A percentile compares a stretch with the other conserved stretches of the same genome.
Evolutionary conservation across 192 early-diverging fungal species (phyloP).

Genomic region (Backusella tarrabulga): DNA sequence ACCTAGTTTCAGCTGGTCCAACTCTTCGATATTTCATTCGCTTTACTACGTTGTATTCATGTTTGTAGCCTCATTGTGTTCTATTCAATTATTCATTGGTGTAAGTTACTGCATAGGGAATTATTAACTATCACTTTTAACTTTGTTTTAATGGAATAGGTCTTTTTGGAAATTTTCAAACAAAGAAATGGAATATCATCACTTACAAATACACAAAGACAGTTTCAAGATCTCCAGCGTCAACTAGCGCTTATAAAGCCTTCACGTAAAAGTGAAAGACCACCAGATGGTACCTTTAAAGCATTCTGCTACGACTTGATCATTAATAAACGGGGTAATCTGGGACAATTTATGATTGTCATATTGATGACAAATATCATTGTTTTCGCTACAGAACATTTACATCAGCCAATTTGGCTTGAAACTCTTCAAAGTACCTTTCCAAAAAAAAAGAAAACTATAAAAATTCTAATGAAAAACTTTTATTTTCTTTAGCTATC

Average conservation of each 20-base stretch:
- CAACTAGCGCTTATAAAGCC: constrained; percentile 16
- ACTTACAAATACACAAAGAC: constrained; percentile 22
- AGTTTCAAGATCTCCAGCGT: constrained; percentile 27
- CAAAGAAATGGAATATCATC: constrained; percentile 32
- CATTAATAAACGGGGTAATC: constrained; percentile 9
- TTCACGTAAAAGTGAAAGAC: not conserved
- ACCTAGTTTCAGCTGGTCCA: constrained; percentile 21
- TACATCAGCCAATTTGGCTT: constrained; percentile 17
- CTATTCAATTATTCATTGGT: constrained; percentile 32
- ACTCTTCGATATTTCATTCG: constrained; percentile 10
- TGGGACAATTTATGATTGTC: not conserved
- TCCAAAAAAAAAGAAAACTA: not conserved
- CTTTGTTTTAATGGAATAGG: not conserved
- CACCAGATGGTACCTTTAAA: constrained; percentile 1
- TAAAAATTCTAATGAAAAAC: not conserved
- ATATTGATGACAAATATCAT: constrained; percentile 17
- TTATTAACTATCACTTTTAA: not conserved
- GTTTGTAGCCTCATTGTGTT: constrained; percentile 28
- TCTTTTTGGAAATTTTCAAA: constrained; percentile 31
- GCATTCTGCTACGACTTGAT: constrained; percentile 18
- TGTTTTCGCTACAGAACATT: constrained; percentile 15
- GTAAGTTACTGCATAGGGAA: constrained; percentile 2
- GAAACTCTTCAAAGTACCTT: constrained; percentile 5
- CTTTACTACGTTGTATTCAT: constrained; percentile 28
- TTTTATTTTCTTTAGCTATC: not conserved